These are phyloP conservation scores for Rhododendron ferrugineum DNA, from an alignment of 148 eudicot species.

Conservation along the genomic window DNA sequence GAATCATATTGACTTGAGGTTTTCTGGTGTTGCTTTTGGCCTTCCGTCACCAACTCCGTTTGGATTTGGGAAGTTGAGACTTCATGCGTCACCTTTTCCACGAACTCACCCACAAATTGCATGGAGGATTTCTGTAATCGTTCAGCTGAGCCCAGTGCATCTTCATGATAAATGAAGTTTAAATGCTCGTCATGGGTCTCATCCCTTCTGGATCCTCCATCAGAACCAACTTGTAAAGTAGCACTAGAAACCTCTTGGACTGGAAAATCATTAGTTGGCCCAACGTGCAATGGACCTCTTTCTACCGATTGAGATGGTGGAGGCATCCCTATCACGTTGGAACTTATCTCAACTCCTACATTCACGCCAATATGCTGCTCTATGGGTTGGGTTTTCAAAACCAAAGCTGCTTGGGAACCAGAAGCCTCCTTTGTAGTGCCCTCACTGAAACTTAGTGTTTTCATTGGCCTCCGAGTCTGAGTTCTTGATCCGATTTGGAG, in stretches of 20 bases:
- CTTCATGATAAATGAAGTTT: constrained; percentile 25
- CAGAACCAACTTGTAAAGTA: constrained; percentile 16
- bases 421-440: constrained; percentile 28
- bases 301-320: constrained; percentile 8
- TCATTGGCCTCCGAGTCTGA: constrained; percentile 21
- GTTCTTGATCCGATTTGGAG: constrained; percentile 18
- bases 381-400: constrained; percentile 23
- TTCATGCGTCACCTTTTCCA: constrained; percentile 50
- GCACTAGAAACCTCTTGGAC: constrained; percentile 1
- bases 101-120: constrained; percentile 52
- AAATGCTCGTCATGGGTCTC: constrained; percentile 22
- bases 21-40: constrained; percentile 14
- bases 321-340: not conserved
- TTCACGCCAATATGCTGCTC: not conserved
- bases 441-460: constrained; percentile 18
- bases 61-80: constrained; percentile 42
- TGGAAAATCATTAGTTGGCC: not conserved
- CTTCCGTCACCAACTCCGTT: constrained; percentile 20
- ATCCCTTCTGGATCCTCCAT: constrained; percentile 14
- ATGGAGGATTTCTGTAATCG: constrained; percentile 49
- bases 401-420: constrained; percentile 20
- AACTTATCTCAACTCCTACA: not conserved
- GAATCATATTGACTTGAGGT: constrained; percentile 22
- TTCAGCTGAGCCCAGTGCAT: constrained; percentile 57
- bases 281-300: constrained; percentile 1